Percentiles rank a stretch among this genome's conserved stretches.
Evolutionary conservation across 2,329 filamentous ascomycete species (phyloP).

Genomic region (Dendrostoma leiphaemia): DNA sequence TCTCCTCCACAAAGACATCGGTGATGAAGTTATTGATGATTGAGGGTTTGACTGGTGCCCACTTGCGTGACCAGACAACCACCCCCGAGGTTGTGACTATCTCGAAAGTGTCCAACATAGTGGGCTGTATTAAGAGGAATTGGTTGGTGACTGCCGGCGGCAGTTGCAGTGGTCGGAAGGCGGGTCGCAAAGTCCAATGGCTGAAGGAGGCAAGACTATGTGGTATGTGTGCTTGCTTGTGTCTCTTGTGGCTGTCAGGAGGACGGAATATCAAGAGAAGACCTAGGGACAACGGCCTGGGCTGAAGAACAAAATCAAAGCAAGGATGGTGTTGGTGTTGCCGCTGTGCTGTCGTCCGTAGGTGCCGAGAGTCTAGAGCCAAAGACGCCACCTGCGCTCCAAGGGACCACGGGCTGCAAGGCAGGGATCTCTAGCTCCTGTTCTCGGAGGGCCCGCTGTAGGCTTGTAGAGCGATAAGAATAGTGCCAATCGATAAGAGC

Average conservation of each 20-base stretch:
- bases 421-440: no score
- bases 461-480: no score
- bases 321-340: neutral
- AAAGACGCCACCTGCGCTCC: no score
- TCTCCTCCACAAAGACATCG: constrained; percentile 97
- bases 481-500: no score
- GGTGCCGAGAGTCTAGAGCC: no score
- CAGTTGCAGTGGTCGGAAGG: neutral
- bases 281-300: no score
- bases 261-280: no score
- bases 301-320: no score
- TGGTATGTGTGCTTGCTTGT: no score
- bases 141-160: neutral
- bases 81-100: constrained; percentile 94
- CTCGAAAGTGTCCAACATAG: constrained; percentile 95
- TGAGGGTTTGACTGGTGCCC: constrained; percentile 73
- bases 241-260: no score
- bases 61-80: constrained; percentile 91
- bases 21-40: constrained; percentile 93
- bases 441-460: neutral
- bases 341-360: no score
- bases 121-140: constrained; percentile 14
- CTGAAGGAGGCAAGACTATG: neutral
- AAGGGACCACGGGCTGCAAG: no score
- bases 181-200: neutral